phyloP scores from a whole-genome alignment of 768 basidiomycete genomes.

The Heimioporus sp. region DNA sequence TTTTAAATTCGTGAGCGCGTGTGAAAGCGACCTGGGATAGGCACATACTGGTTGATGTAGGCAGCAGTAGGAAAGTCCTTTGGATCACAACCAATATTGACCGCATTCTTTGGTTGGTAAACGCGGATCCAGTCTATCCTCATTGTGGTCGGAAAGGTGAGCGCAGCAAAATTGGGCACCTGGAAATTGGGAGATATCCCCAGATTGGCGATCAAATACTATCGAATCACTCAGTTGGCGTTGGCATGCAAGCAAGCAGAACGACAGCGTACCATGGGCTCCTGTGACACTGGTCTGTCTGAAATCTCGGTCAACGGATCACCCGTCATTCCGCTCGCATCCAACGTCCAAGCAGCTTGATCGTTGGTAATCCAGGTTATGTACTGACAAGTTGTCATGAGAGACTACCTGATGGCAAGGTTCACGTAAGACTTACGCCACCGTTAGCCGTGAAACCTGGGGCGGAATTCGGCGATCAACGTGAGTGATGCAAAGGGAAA shows the following conservation, averaged over 20 bases:
- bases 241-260: not conserved
- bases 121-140: slow-evolving; percentile 86
- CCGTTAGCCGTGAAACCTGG: slow-evolving; percentile 34
- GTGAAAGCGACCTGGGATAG: not conserved
- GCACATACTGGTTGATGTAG: slow-evolving; percentile 73
- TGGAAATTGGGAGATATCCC: slow-evolving; percentile 86
- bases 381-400: slow-evolving; percentile 44
- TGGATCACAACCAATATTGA: slow-evolving; percentile 88
- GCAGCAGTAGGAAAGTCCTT: slow-evolving; percentile 70
- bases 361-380: slow-evolving; percentile 75
- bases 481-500: not conserved
- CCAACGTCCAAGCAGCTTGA: slow-evolving; percentile 67
- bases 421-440: slow-evolving; percentile 40
- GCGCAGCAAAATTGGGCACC: slow-evolving; percentile 62
- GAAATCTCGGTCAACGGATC: slow-evolving; percentile 58
- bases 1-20: slow-evolving; percentile 21
- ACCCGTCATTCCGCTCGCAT: slow-evolving; percentile 57
- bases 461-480: not conserved
- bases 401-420: not conserved
- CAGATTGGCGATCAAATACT: slow-evolving; percentile 85
- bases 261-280: slow-evolving; percentile 67
- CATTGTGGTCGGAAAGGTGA: slow-evolving; percentile 75
- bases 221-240: slow-evolving; percentile 1
- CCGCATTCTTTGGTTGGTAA: slow-evolving; percentile 69
- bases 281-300: slow-evolving; percentile 70